Base-by-base conservation (phyloP, 257 asterid species). In the Capsicum baccatum region DNA sequence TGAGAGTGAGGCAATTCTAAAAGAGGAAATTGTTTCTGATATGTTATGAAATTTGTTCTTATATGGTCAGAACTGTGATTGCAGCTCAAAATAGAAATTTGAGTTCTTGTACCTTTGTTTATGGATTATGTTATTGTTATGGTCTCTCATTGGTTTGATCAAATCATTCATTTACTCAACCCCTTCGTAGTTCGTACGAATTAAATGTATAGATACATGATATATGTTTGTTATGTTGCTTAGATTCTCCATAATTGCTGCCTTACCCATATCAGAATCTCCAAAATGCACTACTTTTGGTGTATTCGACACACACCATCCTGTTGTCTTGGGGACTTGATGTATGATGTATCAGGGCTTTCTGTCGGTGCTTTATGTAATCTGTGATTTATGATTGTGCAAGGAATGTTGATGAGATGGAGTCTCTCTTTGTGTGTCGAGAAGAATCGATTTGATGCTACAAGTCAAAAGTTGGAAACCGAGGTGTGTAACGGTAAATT, bases 401-500 rank as follows among this genome's bases (percentile, higher is more conserved):
- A 21, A 15, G 0, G 68, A 9, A 42, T 63, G 39, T 63, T 63
- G 69, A 63, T 63, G 69, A 63, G 69, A 21, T 63, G 69, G 42
- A 63, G 69, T 21, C 4, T 63, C 39, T 16, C 21, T 63, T 63
- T 63, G 42, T 63, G 17, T 63, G 69, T 63, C 2, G 0, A 63
- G 71, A 64, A 0, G 71, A 64, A 64, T 64, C n/a, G 6, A 12
- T 64, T 64, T 6, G 71, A 33, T 47, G 5, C 33, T 64, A 64
- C 15, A 64, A 26, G 47, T 26, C 71, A 33, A 64, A 64, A 12
- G 10, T 64, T 64, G 9, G 71, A 47, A 0, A 33, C 33, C 2
- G 47, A 64, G 71, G 71, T 64, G 26, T 13, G 71, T 64, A 64
- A 64, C 16, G 47, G 71, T n/a, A 64, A 64, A 26, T 47, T 64